Conservation (phyloP, 208 protist species). For the Trypanosomatidae sp. region DNA sequence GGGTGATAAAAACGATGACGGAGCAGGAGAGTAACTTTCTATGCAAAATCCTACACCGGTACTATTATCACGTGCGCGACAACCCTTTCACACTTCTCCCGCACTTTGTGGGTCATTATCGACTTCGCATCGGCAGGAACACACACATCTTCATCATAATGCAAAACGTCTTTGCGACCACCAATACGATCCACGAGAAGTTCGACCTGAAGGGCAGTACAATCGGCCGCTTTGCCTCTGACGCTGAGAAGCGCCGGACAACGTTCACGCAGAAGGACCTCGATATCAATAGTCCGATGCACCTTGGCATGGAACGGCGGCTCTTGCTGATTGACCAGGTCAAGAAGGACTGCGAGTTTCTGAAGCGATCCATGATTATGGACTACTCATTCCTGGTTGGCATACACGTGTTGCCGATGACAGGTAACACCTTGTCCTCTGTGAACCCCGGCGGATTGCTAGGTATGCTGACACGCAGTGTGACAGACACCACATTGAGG, state of each 20-base stretch:
- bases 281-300: conserved; percentile 83
- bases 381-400: conserved; percentile 95
- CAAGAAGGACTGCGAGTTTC: conserved; percentile 85
- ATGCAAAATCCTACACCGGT: conserved; percentile 86
- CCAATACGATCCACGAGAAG: conserved; percentile 88
- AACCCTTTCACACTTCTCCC: conserved; percentile 90
- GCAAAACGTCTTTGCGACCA: conserved; percentile 94
- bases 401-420: conserved; percentile 72
- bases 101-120: conserved; percentile 91
- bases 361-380: conserved; percentile 88
- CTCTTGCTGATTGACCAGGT: conserved; percentile 85
- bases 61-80: conserved; percentile 91
- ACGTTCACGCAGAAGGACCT: conserved; percentile 93
- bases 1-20: conserved; percentile 95
- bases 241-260: conserved; percentile 73
- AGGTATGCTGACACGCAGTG: conserved; percentile 5
- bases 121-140: conserved; percentile 57
- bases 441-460: conserved; percentile 1
- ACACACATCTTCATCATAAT: conserved; percentile 92
- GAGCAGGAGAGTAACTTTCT: conserved; percentile 86
- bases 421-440: conserved; percentile 4
- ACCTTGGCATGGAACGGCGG: conserved; percentile 64
- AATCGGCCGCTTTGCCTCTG: conserved; percentile 84
- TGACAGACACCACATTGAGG: conserved; percentile 15
- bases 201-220: conserved; percentile 95